Percentiles rank a stretch among this genome's conserved stretches.
Evolutionary conservation across 441 rosid genomes (phyloP).

Genomic region (Raphanus hybrid): DNA sequence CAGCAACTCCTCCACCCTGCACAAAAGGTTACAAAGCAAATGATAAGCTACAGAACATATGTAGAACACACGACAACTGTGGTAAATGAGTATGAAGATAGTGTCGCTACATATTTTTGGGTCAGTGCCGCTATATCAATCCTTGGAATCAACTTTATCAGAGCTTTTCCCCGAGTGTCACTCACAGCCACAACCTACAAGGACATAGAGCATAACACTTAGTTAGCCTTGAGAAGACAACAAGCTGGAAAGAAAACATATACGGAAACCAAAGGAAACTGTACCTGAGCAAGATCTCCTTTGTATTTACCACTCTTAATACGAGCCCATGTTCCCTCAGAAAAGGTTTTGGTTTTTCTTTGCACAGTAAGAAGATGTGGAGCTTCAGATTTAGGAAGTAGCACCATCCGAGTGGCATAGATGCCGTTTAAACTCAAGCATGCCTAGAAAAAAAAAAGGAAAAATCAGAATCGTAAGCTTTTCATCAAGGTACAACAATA

Average conservation of each 20-base stretch:
- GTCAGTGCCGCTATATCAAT: constrained; percentile 80
- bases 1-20: constrained; percentile 83
- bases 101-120: constrained; percentile 70
- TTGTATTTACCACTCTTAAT: constrained; percentile 90
- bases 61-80: constrained; percentile 6
- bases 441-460: constrained; percentile 56
- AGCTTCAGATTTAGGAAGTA: constrained; percentile 70
- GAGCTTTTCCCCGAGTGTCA: constrained; percentile 62
- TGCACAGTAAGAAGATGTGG: constrained; percentile 64
- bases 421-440: constrained; percentile 72
- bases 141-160: constrained; percentile 91
- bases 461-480: background rate
- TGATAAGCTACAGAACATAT: constrained; percentile 5
- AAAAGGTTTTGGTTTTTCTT: constrained; percentile 52
- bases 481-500: background rate
- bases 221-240: constrained; percentile 20
- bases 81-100: constrained; percentile 18
- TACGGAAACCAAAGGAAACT: background rate
- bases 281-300: constrained; percentile 93
- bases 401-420: constrained; percentile 62
- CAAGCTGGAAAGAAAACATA: constrained; percentile 24
- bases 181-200: constrained; percentile 84
- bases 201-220: constrained; percentile 25
- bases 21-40: constrained; percentile 27
- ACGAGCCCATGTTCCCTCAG: constrained; percentile 86